phyloP scores from a whole-genome alignment of 768 basidiomycete genomes.

The Rhodotorula babjevae region DNA sequence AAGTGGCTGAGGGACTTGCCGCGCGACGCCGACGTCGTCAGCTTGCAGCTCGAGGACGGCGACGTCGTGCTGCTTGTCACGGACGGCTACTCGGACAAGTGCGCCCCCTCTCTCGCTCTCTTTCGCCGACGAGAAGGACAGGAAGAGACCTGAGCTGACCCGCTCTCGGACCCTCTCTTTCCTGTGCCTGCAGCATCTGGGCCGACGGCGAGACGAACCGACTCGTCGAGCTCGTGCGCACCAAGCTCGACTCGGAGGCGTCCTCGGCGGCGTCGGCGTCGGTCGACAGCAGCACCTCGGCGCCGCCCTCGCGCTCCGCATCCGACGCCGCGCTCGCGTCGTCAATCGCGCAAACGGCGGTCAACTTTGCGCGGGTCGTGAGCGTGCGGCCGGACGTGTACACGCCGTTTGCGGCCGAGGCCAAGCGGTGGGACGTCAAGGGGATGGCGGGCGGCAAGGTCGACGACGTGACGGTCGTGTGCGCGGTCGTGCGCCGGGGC shows the following conservation, averaged over 20 bases:
- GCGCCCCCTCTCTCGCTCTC: neutral
- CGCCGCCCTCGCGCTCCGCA: neutral
- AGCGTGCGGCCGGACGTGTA: constrained; percentile 34
- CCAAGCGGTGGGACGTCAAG: constrained; percentile 21
- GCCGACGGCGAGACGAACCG: constrained; percentile 23
- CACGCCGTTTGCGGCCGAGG: constrained; percentile 40
- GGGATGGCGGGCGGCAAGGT: constrained; percentile 37
- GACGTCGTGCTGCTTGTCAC: constrained; percentile 37
- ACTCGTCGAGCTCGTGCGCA: neutral
- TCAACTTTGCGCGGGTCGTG: constrained; percentile 36
- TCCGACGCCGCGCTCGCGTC: constrained; percentile 8
- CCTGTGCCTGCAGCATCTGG: constrained; percentile 26
- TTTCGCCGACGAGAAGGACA: neutral
- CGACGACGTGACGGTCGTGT: constrained; percentile 34
- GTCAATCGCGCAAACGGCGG: constrained; percentile 29
- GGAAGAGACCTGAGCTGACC: no score
- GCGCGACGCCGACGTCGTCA: constrained; percentile 20
- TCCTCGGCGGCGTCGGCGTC: neutral
- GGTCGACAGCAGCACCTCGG: neutral
- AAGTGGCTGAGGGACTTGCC: constrained; percentile 36
- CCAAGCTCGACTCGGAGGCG: neutral
- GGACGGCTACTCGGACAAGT: constrained; percentile 42
- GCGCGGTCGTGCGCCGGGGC: constrained; percentile 20
- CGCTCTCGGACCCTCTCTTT: no score
- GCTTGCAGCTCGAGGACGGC: constrained; percentile 27